phyloP scores from a whole-genome alignment of 441 rosid genomes.

The Raphanus hybrid region DNA sequence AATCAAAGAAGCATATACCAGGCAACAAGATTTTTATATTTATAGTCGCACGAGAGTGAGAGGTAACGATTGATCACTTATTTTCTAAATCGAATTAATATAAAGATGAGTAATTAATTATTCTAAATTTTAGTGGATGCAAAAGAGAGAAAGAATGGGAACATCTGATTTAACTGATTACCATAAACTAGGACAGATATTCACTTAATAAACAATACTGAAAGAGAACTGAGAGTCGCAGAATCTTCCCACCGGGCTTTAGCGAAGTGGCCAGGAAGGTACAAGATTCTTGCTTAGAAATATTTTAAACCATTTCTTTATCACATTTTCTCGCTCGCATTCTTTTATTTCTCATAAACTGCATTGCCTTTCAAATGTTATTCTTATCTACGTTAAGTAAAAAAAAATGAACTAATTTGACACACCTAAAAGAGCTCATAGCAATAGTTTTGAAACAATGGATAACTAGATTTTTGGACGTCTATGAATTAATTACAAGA shows the following conservation, averaged over 20 bases:
- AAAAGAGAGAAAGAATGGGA: conserved; percentile 38
- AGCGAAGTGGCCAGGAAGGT: conserved; percentile 89
- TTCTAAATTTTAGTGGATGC: conserved; percentile 41
- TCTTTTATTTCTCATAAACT: too few species aligned
- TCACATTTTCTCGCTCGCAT: too few species aligned
- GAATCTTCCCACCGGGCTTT: conserved; percentile 86
- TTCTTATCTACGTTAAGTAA: too few species aligned
- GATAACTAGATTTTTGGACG: background rate
- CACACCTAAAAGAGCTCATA: too few species aligned
- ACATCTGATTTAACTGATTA: conserved; percentile 31
- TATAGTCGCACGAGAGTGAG: conserved; percentile 27
- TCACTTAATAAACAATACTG: conserved; percentile 26
- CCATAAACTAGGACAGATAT: conserved; percentile 36
- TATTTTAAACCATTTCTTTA: too few species aligned
- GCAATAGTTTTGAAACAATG: background rate
- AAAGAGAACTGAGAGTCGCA: conserved; percentile 55
- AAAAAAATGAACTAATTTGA: too few species aligned
- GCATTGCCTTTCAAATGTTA: too few species aligned
- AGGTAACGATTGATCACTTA: conserved; percentile 20
- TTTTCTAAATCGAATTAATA: background rate
- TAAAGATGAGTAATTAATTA: conserved; percentile 25
- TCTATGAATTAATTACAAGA: background rate
- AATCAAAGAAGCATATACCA: conserved; percentile 37
- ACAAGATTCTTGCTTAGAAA: conserved; percentile 59
- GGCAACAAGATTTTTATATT: conserved; percentile 26